A percentile compares a stretch with the other conserved stretches of the same genome.
Conservation (phyloP, 371 early-diverging fungal species). For the Chytridiales sp. region DNA sequence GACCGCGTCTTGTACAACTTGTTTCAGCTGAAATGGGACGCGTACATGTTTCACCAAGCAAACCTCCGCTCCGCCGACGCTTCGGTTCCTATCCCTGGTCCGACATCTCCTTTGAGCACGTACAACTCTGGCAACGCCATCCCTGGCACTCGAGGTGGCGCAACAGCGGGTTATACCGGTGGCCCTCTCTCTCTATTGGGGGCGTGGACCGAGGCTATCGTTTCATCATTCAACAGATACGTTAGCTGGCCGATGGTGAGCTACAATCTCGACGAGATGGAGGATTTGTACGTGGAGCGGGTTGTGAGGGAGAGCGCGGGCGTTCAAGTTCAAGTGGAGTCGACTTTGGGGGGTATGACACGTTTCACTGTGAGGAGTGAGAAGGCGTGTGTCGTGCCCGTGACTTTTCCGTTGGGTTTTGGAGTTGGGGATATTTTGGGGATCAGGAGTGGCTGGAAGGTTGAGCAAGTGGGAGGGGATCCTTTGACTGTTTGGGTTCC, state of each 20-base stretch:
- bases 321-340: background rate
- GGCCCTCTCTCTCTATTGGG: background rate
- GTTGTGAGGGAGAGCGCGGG: slow-evolving; percentile 21
- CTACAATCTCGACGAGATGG: slow-evolving; percentile 18
- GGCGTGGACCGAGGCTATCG: slow-evolving; percentile 17
- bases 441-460: no score
- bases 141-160: background rate
- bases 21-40: slow-evolving; percentile 14
- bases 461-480: slow-evolving; percentile 22
- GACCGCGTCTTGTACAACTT: slow-evolving; percentile 18
- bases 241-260: slow-evolving; percentile 22
- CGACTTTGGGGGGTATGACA: no score
- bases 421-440: no score
- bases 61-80: slow-evolving; percentile 30
- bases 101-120: no score
- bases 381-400: slow-evolving; percentile 9
- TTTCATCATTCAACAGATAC: slow-evolving; percentile 7
- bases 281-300: slow-evolving; percentile 6
- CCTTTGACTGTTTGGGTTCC: slow-evolving; percentile 24
- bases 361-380: slow-evolving; percentile 5
- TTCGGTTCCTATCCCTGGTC: no score
- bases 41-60: slow-evolving; percentile 37
- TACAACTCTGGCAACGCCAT: no score
- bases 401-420: slow-evolving; percentile 19
- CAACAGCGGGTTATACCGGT: background rate